Base-by-base conservation (phyloP, 495 filamentous ascomycete genomes). In the Ramalina peruviana region DNA sequence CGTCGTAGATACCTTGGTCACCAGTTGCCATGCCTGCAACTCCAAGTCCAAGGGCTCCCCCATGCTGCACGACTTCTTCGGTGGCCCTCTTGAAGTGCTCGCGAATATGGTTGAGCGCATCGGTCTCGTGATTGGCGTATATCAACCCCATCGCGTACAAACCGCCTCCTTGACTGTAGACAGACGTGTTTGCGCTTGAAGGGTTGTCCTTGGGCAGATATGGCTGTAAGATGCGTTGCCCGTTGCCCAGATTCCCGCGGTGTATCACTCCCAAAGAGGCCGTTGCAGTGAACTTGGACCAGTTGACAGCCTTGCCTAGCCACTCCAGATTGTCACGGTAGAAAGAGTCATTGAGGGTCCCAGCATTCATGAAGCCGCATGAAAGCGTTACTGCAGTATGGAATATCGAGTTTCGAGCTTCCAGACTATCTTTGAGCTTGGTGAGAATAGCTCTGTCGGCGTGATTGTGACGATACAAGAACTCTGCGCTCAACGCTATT, bases 321-420 rank as follows among this genome's bases (percentile, higher is more conserved):
- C 93, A 99, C 45, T 99, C 93, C 25, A 99, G 66, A 53, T 97
- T 99, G 55, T 96, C 88, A 3, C 93, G 76, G 73, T 97, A 96
- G 70, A 97, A 99, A 58, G 84, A 87, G 64, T 97, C 93, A 53
- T 90, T 88, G 0, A 90, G 96, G 7, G 93, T 97, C 33, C 93
- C 93, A n/a, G 93, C 86, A 59, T 99, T 92, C 90, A 97, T 99
- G 65, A 99, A 97, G 12, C 88, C 93, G 62, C 96, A 96, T 53
- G 92, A 90, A 54, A 99, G 87, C 0, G 92, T 97, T 37, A 97
- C 87, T 1, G 88, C 86, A 4, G 85, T 92, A 65, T 99, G 93
- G 75, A 96, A 99, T 49, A 99, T 99, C 21, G 92, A 97, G 64
- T 96, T 96, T 33, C 93, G 75, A 38, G 86, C 86, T 62, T 99